Base-by-base conservation (phyloP, 176 grass and related monocot genomes). In the Juncus inflexus region DNA sequence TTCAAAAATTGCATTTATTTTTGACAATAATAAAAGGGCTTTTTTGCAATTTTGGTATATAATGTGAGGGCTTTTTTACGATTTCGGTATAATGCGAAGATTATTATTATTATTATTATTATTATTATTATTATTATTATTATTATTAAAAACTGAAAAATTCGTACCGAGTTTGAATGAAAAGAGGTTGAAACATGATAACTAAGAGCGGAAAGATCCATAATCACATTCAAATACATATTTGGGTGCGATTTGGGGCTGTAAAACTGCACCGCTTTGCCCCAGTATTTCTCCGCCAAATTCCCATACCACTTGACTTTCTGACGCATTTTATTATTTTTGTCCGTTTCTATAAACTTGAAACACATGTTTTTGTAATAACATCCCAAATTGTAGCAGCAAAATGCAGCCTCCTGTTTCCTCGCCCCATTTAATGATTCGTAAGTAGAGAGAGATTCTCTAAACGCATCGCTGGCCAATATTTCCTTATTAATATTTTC, bases 391-490 rank as follows among this genome's bases (percentile, higher is more conserved):
- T 92, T 87, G 80, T 91, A 99, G 81, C 86, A 69, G 55, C 86
- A 80, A 82, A 92, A 99, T 65, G 94, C 88, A 62, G 85, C 75
- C 74, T 99, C 94, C 64, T 99, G 94, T 73, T 92, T 92, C 40
- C 88, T 79, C 14, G 67, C 73, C 55, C 83, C 78, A 67, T 84
- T 85, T 60, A 99, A 83, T 50, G 67, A 88, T 70, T 99, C 94
- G 66, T 92, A 99, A 58, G 77, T 99, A 60, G 75, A 84, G 73
- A 89, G 74, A 79, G 94, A 83, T 79, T 99, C 85, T 52, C 88
- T 78, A 75, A 99, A 99, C 76, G 88, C 88, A 90, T 86, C 85
- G 58, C 80, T 92, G 37, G 94, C 80, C 68, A 78, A 92, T 60
- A 99, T 80, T 19, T 77, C 80, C 38, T 58, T 71, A 64, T 77